Evolutionary conservation across 2,329 filamentous ascomycete genomes (phyloP), one percentile per base, ranked within the genome.

Genomic region (Hypoxylon sp.): DNA sequence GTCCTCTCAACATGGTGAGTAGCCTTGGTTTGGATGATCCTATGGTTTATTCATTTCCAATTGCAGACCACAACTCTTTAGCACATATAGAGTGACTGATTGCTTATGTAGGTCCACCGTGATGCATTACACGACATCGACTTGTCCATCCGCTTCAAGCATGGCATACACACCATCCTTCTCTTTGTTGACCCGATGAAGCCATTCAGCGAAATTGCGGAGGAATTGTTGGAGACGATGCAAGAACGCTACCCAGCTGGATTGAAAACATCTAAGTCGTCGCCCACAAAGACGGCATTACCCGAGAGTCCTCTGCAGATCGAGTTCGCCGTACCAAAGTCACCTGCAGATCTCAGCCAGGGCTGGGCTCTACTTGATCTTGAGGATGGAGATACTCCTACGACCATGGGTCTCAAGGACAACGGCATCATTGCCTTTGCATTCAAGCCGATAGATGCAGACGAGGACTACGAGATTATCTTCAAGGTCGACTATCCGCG

Each of bases 91-190:
- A 41, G 8, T 17, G 8, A 41, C 37, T 41, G 5, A 41, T 17
- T n/a, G n/a, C 70, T 73, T 48, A 72, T 17, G n/a, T 58, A 72
- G 70, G 70, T 65, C 46, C 59, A 47, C 17, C 65, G 62, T 28
- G 55, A 68, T 20, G 41, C 69, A 17, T 56, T 73, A 17, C 52
- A 53, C 8, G 73, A 74, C 52, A 66, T 68, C 19, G 70, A 75
- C 61, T n/a, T 75, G 64, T 91, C 90, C 8, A 79, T 94, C 57
- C 85, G 89, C 62, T 88, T 94, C 79, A 93, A 92, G 76, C 85
- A 91, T 74, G 88, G 90, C 73, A 86, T 87, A 60, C 85, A 88
- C 70, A 93, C 90, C 3, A 82, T 93, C 67, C 86, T 91, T 71
- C 81, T 93, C 60, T 88, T 91, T 65, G 82, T 90, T 47, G 83